Percentiles rank a stretch among this genome's conserved stretches.
These are phyloP conservation scores for Fulvia fulva DNA, from an alignment of 2,329 filamentous ascomycete genomes.

Conservation along the genomic window DNA sequence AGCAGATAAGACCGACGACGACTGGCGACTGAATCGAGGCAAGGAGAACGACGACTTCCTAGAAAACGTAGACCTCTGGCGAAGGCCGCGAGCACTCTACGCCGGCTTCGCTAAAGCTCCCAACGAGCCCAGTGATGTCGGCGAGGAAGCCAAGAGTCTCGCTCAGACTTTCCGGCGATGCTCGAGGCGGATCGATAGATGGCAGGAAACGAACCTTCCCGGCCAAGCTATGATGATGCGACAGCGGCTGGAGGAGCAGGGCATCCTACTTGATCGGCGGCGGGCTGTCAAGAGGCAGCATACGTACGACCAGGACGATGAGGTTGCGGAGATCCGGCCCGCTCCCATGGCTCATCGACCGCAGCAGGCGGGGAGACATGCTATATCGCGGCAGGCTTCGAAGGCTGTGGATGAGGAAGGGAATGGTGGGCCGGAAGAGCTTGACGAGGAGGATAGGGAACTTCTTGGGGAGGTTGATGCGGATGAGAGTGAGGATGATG, in stretches of 20 bases:
- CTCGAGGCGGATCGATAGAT: constrained; percentile 63
- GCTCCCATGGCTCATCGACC: constrained; percentile 12
- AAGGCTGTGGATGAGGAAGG: constrained; percentile 25
- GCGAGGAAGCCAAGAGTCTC: constrained; percentile 67
- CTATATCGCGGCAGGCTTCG: background rate
- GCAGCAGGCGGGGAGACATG: background rate
- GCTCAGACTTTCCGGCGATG: constrained; percentile 62
- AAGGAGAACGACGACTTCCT: constrained; percentile 31
- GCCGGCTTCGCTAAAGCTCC: constrained; percentile 59
- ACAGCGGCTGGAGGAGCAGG: constrained; percentile 17
- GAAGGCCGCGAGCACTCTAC: constrained; percentile 22
- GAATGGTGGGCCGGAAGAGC: constrained; percentile 28
- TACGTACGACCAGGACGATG: constrained; percentile 17
- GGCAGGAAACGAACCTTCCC: constrained; percentile 49
- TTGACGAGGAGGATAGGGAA: constrained; percentile 38
- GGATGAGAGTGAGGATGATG: constrained; percentile 36
- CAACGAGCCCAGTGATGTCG: constrained; percentile 66
- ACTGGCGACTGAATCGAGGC: constrained; percentile 21
- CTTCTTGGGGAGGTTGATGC: constrained; percentile 36
- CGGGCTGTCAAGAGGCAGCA: constrained; percentile 10
- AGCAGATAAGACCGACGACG: constrained; percentile 37
- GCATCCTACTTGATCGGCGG: constrained; percentile 3
- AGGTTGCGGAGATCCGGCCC: constrained; percentile 2
- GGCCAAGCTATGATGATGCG: constrained; percentile 28
- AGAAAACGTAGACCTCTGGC: constrained; percentile 23